A percentile compares a stretch with the other conserved stretches of the same genome.
These are phyloP conservation scores for Debaryomyces tyrocola DNA, from an alignment of 805 yeast species.

Conservation along the genomic window DNA sequence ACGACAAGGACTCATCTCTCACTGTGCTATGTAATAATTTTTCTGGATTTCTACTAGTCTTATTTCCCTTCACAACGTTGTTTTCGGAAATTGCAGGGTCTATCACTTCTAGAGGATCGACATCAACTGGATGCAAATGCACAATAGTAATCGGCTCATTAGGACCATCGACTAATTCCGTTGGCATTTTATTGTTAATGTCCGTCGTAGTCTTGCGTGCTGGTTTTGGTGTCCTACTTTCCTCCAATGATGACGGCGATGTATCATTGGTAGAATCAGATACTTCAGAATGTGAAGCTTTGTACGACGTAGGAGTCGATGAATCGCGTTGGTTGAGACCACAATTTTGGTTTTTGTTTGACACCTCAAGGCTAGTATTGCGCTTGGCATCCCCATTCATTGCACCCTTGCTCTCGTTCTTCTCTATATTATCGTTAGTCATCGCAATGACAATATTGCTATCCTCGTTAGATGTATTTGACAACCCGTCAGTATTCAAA, in stretches of 20 bases:
- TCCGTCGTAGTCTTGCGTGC: background rate
- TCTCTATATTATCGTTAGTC: background rate
- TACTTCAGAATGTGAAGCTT: conserved; percentile 22
- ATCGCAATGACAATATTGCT: too few relatives aligned
- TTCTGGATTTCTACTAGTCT: background rate
- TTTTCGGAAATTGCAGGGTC: background rate
- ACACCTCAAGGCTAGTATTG: background rate
- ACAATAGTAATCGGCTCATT: background rate
- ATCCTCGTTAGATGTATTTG: too few relatives aligned
- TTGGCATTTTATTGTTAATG: background rate
- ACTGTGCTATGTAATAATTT: background rate
- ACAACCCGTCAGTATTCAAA: background rate
- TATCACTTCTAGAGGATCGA: background rate
- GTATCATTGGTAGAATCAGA: conserved; percentile 26
- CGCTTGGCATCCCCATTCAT: background rate
- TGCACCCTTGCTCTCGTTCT: background rate
- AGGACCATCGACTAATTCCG: background rate
- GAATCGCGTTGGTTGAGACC: conserved; percentile 6
- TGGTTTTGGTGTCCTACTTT: conserved; percentile 2
- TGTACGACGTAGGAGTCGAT: conserved; percentile 25
- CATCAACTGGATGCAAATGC: background rate
- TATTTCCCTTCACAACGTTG: background rate
- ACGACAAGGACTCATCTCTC: background rate
- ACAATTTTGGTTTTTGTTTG: too few relatives aligned
- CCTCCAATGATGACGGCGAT: conserved; percentile 22